Base-by-base conservation (phyloP, 345 rosid species). In the Aethionema arabicum region DNA sequence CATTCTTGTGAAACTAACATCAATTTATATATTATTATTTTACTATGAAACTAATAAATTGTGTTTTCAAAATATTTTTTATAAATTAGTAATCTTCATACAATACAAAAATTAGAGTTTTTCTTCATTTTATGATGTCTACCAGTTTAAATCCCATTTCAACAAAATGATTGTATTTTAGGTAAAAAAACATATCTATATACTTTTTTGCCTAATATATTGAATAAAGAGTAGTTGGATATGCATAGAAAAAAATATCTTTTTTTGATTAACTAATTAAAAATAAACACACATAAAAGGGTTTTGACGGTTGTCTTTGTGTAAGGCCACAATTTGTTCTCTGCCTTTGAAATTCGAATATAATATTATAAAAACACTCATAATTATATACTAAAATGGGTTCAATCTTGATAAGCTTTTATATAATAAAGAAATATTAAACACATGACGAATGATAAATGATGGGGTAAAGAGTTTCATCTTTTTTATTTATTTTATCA, bases 321-420 rank as follows among this genome's bases (percentile, higher is more conserved):
- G 35, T 13, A 45, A 55, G 70, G 47, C 45, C 62, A 30, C 32
- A 46, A 8, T 56, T 11, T 45, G 48, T 46, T 46, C 46, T 12
- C 15, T 6, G 13, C 12, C 6, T 32, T 64, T 44, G 10, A 46
- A 12, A 27, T 13, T 55, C 6, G 9, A 61, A 49, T 12, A 65
- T 45, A 66, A 66, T 30, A 49, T 7, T 32, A 16, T 16, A 27
- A 16, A 58, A 55, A 39, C 27, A 21, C 45, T 64, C 68, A 54
- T 58, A 50, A 40, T 57, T 48, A 50, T 57, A 40, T 67, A 46
- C 49, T 16, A 14, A 40, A 67, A 31, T 16, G 41, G 49, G 14
- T 31, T 66, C 49, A 32, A 67, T 67, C 52, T 49, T 32, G 65
- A 67, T 41, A 67, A 33, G 52, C 52, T 7, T 51, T 48, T 67